Conservation (phyloP, 2,329 filamentous ascomycete species). For the Penicillium concentricum region DNA sequence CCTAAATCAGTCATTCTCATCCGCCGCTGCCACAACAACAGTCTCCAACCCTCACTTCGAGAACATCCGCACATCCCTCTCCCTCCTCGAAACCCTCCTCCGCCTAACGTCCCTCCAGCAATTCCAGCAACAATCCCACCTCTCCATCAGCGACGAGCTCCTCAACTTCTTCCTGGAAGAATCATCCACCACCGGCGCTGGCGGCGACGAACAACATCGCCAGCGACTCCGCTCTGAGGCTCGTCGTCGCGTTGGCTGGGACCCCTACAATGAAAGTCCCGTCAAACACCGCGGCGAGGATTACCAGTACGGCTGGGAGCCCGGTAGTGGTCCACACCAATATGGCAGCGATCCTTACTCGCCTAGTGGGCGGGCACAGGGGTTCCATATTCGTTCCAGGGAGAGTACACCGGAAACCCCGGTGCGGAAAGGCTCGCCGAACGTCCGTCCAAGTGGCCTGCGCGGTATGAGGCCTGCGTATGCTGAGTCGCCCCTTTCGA, state of each 20-base stretch:
- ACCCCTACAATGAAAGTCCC: conserved; percentile 70
- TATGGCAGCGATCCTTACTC: conserved; percentile 29
- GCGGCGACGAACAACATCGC: conserved; percentile 60
- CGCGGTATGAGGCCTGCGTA: conserved; percentile 25
- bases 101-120: conserved; percentile 85
- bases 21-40: conserved; percentile 25
- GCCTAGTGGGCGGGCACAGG: conserved; percentile 26
- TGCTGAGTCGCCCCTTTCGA: conserved; percentile 36
- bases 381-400: conserved; percentile 31
- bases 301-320: conserved; percentile 53
- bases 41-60: conserved; percentile 51
- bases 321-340: conserved; percentile 25
- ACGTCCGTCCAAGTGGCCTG: conserved; percentile 20
- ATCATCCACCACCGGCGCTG: conserved; percentile 64
- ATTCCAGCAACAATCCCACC: conserved; percentile 83
- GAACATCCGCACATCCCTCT: conserved; percentile 66
- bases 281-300: conserved; percentile 65
- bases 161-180: conserved; percentile 82
- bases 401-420: conserved; percentile 36
- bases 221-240: conserved; percentile 61
- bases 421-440: conserved; percentile 21
- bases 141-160: conserved; percentile 87
- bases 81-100: conserved; percentile 83
- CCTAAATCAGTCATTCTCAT: conserved; percentile 17
- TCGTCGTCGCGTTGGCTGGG: conserved; percentile 63